Conservation (phyloP, 1,284 basidiomycete genomes). For the Phylloboletellus chloephorus region DNA sequence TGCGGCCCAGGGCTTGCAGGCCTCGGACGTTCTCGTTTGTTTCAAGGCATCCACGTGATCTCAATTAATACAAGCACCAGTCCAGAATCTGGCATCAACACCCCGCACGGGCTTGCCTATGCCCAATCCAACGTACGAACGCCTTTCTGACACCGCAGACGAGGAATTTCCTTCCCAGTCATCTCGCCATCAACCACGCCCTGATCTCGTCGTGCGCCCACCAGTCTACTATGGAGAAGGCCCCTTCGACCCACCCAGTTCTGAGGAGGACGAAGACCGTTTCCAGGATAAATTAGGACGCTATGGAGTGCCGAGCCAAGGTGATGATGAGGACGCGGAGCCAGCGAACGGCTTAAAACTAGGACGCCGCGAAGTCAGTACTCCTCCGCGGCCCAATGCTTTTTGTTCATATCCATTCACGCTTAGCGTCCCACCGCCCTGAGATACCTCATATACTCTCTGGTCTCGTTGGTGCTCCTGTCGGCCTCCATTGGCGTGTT, state of each 20-base stretch:
- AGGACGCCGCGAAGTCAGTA: slow-evolving; percentile 35
- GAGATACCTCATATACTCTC: slow-evolving; percentile 48
- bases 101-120: slow-evolving; percentile 16
- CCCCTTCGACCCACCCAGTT: slow-evolving; percentile 65
- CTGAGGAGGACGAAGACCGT: slow-evolving; percentile 53
- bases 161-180: slow-evolving; percentile 10
- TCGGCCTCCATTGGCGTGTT: slow-evolving; percentile 63
- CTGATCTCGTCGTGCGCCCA: slow-evolving; percentile 31
- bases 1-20: neutral
- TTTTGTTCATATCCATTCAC: slow-evolving; percentile 8
- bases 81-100: neutral
- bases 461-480: slow-evolving; percentile 49
- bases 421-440: slow-evolving; percentile 44
- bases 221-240: slow-evolving; percentile 64
- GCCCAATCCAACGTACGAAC: slow-evolving; percentile 26
- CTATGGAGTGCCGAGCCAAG: slow-evolving; percentile 26
- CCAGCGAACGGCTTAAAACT: slow-evolving; percentile 34
- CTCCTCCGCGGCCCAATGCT: neutral
- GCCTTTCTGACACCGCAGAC: slow-evolving; percentile 19
- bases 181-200: neutral
- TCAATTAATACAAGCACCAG: too few species aligned
- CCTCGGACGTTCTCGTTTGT: neutral
- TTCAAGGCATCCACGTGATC: slow-evolving; percentile 14
- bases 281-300: slow-evolving; percentile 37
- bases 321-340: slow-evolving; percentile 19